Evolutionary conservation across 345 rosid species (phyloP).

Genomic region (Gossypioides kirkii): DNA sequence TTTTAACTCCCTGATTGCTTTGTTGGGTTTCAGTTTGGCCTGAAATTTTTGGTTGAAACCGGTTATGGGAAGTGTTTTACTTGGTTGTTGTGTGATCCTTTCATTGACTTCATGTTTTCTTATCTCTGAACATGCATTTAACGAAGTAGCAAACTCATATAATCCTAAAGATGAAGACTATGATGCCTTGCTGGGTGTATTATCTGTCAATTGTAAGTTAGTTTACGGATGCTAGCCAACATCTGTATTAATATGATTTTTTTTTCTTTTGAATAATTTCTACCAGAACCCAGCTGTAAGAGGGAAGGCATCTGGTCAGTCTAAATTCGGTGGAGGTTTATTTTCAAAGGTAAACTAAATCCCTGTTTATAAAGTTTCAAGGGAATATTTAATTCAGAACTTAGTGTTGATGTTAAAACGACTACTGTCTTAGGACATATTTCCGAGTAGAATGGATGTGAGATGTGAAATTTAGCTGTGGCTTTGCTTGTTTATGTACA

Average conservation of each 20-base stretch:
- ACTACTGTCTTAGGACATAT: background rate
- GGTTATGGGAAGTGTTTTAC: background rate
- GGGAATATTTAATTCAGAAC: background rate
- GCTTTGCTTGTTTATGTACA: background rate
- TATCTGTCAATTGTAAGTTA: too few species aligned
- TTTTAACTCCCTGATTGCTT: background rate
- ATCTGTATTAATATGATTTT: background rate
- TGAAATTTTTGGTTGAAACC: slow-evolving; percentile 1
- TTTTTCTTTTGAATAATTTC: background rate
- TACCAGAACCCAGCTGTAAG: slow-evolving; percentile 48
- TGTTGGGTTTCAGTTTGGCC: background rate
- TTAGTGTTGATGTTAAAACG: background rate
- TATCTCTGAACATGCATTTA: background rate
- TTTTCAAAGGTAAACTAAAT: slow-evolving; percentile 45
- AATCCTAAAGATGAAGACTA: too few species aligned
- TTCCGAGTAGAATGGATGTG: background rate
- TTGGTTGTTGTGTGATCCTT: background rate
- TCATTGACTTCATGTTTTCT: background rate
- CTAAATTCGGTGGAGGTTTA: slow-evolving; percentile 44
- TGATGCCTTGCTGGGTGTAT: too few species aligned
- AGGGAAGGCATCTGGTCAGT: slow-evolving; percentile 38
- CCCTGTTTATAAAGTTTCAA: slow-evolving; percentile 1
- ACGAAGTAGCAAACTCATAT: background rate
- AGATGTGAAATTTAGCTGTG: background rate
- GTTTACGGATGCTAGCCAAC: background rate